Percentiles rank a stretch among this genome's conserved stretches.
phyloP scores from a whole-genome alignment of 768 basidiomycete species.

The Phlebiopsis gigantea region DNA sequence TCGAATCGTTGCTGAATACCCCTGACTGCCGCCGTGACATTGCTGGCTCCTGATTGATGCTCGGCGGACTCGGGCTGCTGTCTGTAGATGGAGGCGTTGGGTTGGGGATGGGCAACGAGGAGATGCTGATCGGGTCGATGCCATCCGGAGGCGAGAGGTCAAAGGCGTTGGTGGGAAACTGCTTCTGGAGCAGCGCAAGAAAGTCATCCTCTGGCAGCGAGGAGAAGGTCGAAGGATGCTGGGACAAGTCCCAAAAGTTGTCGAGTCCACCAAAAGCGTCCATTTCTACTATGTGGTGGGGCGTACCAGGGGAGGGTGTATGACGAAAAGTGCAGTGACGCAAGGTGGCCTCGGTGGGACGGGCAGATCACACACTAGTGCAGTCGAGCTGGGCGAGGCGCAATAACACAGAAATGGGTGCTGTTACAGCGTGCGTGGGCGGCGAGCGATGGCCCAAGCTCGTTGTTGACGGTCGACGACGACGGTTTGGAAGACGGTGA shows the following conservation, averaged over 20 bases:
- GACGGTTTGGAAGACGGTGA: neutral
- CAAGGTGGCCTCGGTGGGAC: neutral
- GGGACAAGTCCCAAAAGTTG: constrained; percentile 60
- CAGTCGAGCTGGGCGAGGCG: neutral
- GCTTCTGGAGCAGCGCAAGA: constrained; percentile 70
- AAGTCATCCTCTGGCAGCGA: constrained; percentile 73
- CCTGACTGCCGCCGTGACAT: constrained; percentile 28
- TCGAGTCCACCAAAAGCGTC: constrained; percentile 39
- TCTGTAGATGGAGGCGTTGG: constrained; percentile 60
- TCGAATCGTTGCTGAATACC: constrained; percentile 19
- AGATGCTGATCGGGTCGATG: constrained; percentile 58
- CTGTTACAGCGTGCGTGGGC: neutral
- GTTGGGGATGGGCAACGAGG: constrained; percentile 42
- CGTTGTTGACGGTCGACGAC: neutral
- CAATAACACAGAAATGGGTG: neutral
- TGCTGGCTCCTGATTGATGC: constrained; percentile 31
- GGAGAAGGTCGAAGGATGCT: constrained; percentile 52
- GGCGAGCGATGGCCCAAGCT: neutral
- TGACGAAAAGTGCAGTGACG: constrained; percentile 10
- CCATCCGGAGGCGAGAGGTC: constrained; percentile 29
- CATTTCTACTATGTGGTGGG: constrained; percentile 31
- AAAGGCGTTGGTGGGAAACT: constrained; percentile 42
- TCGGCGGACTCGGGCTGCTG: constrained; percentile 75
- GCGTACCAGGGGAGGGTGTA: neutral
- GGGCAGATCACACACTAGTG: neutral